These are phyloP conservation scores for Hansenula lynferdii DNA, from an alignment of 1,139 yeast genomes.

Conservation along the genomic window DNA sequence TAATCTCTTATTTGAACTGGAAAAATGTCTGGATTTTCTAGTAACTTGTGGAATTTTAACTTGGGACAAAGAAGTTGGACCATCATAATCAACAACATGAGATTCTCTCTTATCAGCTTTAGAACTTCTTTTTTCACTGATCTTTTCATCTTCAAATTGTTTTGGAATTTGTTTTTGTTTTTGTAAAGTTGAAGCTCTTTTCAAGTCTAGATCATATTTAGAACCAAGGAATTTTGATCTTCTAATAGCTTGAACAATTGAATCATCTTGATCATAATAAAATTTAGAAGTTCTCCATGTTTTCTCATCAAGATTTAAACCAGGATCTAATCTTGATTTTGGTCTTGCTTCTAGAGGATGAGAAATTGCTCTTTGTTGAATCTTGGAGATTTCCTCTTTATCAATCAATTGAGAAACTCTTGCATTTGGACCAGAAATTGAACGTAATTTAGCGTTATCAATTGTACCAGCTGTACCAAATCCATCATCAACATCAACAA, in stretches of 20 bases:
- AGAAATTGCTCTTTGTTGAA: constrained; percentile 34
- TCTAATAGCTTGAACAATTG: constrained; percentile 29
- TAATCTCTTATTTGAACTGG: constrained; percentile 59
- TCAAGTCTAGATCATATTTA: constrained; percentile 27
- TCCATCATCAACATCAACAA: constrained; percentile 3
- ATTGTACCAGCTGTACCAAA: constrained; percentile 9
- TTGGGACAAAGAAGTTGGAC: constrained; percentile 47
- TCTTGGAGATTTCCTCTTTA: constrained; percentile 18
- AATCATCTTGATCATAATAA: constrained; percentile 19
- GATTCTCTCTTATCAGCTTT: constrained; percentile 13
- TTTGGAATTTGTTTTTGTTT: constrained; percentile 35
- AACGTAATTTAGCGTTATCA: constrained; percentile 23
- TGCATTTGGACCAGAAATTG: constrained; percentile 31
- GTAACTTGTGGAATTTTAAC: constrained; percentile 68
- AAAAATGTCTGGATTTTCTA: constrained; percentile 58
- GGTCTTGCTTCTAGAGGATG: constrained; percentile 47
- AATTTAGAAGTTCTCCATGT: constrained; percentile 12
- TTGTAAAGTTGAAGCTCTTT: constrained; percentile 28
- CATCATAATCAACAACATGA: constrained; percentile 14
- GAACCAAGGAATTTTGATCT: constrained; percentile 38
- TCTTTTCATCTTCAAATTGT: constrained; percentile 29
- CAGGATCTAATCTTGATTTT: constrained; percentile 68
- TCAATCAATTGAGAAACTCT: constrained; percentile 21
- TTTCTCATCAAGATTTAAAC: constrained; percentile 26
- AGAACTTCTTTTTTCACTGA: constrained; percentile 30